Conservation (phyloP, 495 filamentous ascomycete genomes). For the Penicillium flavigenum region DNA sequence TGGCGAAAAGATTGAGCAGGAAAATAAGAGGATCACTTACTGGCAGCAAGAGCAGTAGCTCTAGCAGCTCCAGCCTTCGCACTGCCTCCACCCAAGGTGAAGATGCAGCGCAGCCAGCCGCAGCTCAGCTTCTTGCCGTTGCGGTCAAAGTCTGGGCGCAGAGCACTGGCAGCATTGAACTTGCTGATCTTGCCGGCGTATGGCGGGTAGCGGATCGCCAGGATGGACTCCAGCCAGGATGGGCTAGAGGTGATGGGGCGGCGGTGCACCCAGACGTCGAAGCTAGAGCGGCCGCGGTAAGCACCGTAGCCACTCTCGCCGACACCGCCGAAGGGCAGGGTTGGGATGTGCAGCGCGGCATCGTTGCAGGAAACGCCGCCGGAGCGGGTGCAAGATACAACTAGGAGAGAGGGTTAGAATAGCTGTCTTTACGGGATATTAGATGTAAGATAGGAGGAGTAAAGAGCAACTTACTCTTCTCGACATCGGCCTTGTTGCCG, state of each 20-base stretch:
- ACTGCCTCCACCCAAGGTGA: conserved; percentile 48
- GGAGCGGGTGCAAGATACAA: conserved; percentile 56
- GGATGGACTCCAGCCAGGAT: conserved; percentile 72
- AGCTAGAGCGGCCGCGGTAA: conserved; percentile 80
- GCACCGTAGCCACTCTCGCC: conserved; percentile 79
- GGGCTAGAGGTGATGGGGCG: conserved; percentile 75
- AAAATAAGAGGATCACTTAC: conserved; percentile 38
- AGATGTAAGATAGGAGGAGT: neutral
- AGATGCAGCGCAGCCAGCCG: conserved; percentile 45
- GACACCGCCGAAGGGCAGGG: conserved; percentile 85
- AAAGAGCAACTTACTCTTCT: conserved; percentile 50
- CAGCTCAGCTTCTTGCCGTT: conserved; percentile 58
- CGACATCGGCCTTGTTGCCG: conserved; percentile 71
- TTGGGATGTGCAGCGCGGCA: conserved; percentile 77
- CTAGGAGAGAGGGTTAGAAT: conserved; percentile 48
- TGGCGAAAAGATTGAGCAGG: conserved; percentile 1
- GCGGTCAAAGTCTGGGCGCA: conserved; percentile 81
- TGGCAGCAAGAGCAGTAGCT: conserved; percentile 44
- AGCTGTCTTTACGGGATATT: neutral
- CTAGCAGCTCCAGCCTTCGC: conserved; percentile 41
- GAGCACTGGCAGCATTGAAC: conserved; percentile 53
- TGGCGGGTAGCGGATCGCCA: conserved; percentile 80
- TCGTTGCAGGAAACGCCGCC: conserved; percentile 84
- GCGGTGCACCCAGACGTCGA: conserved; percentile 81
- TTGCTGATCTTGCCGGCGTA: conserved; percentile 62